A percentile compares a stretch with the other conserved stretches of the same genome.
Conservation (phyloP, 768 basidiomycete genomes). For the Boletus rubescentipes region DNA sequence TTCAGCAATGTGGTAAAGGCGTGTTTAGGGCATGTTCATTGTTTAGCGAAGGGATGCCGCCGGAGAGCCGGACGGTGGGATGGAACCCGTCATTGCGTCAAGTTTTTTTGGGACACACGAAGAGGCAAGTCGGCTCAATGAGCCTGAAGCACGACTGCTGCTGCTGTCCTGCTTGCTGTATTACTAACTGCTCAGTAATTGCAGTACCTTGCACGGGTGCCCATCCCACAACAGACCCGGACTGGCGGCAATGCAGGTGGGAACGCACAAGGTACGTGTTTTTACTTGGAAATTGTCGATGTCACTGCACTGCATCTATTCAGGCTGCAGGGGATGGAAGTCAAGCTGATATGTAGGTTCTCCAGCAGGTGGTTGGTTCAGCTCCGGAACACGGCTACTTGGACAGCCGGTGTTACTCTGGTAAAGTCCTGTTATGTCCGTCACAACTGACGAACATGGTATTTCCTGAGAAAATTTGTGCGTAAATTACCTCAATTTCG, state of each 20-base stretch:
- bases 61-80: conserved; percentile 9
- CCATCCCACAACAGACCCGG: background rate
- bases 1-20: conserved; percentile 14
- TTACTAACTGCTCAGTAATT: conserved; percentile 1
- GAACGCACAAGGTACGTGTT: conserved; percentile 18
- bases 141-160: background rate
- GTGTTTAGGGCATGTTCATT: conserved; percentile 14
- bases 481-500: conserved; percentile 7
- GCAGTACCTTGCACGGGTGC: conserved; percentile 8
- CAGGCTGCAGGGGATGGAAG: conserved; percentile 7
- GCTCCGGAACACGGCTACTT: conserved; percentile 24
- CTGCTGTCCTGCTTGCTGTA: conserved; percentile 6
- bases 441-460: background rate
- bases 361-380: conserved; percentile 3
- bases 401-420: conserved; percentile 13
- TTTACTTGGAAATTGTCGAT: conserved; percentile 7
- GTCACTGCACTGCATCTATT: conserved; percentile 24
- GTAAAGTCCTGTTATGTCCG: background rate
- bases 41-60: conserved; percentile 15
- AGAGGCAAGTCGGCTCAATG: background rate
- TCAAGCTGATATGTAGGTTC: conserved; percentile 3
- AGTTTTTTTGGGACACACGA: background rate
- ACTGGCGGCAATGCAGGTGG: conserved; percentile 18
- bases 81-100: background rate
- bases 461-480: background rate